Evolutionary conservation across 2,329 filamentous ascomycete species (phyloP).

Genomic region (Diaporthe australafricana): DNA sequence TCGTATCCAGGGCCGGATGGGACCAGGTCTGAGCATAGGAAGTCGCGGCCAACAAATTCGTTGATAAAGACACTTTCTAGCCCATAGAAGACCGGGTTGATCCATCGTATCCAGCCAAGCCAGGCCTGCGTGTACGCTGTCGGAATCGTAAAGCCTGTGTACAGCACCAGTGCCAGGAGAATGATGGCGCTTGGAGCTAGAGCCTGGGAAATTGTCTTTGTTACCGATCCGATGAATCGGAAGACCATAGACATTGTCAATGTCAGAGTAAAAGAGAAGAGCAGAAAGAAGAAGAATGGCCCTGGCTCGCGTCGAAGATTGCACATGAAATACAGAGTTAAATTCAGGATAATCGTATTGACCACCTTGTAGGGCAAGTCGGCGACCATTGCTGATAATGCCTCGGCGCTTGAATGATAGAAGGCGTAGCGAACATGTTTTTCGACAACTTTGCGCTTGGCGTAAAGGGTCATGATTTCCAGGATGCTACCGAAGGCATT

Average conservation of each 20-base stretch:
- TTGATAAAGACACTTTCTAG: slow-evolving; percentile 87
- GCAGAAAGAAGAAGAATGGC: slow-evolving; percentile 86
- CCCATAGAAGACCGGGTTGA: slow-evolving; percentile 82
- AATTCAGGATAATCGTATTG: slow-evolving; percentile 82
- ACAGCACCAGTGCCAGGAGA: slow-evolving; percentile 75
- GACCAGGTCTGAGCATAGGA: slow-evolving; percentile 60
- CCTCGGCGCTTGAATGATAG: slow-evolving; percentile 90
- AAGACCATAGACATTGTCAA: slow-evolving; percentile 89
- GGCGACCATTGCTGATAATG: slow-evolving; percentile 84
- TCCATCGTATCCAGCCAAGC: slow-evolving; percentile 86
- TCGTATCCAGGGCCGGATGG: slow-evolving; percentile 54
- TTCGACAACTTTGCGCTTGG: slow-evolving; percentile 91
- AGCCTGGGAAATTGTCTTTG: slow-evolving; percentile 75
- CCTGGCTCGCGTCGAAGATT: slow-evolving; percentile 80
- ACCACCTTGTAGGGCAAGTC: slow-evolving; percentile 85
- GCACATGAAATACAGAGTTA: slow-evolving; percentile 88
- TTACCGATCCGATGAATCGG: slow-evolving; percentile 80
- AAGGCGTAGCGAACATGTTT: slow-evolving; percentile 89
- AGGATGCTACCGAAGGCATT: slow-evolving; percentile 85
- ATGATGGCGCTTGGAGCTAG: slow-evolving; percentile 70
- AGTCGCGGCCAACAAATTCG: slow-evolving; percentile 78
- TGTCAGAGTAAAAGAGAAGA: slow-evolving; percentile 80
- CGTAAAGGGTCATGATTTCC: slow-evolving; percentile 86
- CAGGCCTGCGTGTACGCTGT: slow-evolving; percentile 79
- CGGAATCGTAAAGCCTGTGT: slow-evolving; percentile 77